Conservation (phyloP, 352 stramenopile genomes). For the Pythium dissimile region DNA sequence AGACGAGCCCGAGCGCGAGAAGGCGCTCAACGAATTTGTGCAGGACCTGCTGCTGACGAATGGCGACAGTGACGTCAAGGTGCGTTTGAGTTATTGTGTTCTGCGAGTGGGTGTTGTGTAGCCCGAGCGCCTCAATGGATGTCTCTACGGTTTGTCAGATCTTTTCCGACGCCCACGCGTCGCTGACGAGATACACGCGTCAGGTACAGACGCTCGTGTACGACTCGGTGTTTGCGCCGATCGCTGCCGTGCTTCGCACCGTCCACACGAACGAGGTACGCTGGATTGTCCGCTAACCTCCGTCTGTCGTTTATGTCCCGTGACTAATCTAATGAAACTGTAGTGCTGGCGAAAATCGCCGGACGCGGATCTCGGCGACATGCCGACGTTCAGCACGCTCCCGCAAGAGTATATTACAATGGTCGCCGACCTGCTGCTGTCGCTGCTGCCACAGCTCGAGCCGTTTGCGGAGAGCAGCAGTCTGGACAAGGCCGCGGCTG, state of each 20-base stretch:
- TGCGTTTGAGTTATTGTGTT: too few relatives aligned
- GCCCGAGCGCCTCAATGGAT: background rate
- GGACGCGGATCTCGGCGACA: slow-evolving; percentile 40
- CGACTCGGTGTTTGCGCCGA: slow-evolving; percentile 65
- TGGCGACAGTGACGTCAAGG: slow-evolving; percentile 10
- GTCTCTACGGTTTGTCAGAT: slow-evolving; percentile 5
- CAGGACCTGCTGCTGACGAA: slow-evolving; percentile 29
- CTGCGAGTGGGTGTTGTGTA: background rate
- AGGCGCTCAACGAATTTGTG: slow-evolving; percentile 49
- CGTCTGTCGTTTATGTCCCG: too few relatives aligned
- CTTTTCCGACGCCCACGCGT: slow-evolving; percentile 7
- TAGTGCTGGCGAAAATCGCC: slow-evolving; percentile 52
- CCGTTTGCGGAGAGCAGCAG: slow-evolving; percentile 75
- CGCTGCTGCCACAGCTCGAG: slow-evolving; percentile 74
- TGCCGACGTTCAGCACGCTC: slow-evolving; percentile 73
- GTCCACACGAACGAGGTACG: slow-evolving; percentile 49
- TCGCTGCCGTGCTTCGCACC: slow-evolving; percentile 41
- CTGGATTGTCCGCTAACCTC: too few relatives aligned
- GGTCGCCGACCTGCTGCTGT: slow-evolving; percentile 74
- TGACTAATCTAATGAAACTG: background rate
- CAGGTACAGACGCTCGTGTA: slow-evolving; percentile 68
- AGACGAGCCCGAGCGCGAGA: slow-evolving; percentile 37
- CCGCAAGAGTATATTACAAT: slow-evolving; percentile 85
- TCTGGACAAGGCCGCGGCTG: slow-evolving; percentile 48
- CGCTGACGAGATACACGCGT: slow-evolving; percentile 13